Base-by-base conservation (phyloP, 2,329 filamentous ascomycete genomes). In the Alternaria sp. region DNA sequence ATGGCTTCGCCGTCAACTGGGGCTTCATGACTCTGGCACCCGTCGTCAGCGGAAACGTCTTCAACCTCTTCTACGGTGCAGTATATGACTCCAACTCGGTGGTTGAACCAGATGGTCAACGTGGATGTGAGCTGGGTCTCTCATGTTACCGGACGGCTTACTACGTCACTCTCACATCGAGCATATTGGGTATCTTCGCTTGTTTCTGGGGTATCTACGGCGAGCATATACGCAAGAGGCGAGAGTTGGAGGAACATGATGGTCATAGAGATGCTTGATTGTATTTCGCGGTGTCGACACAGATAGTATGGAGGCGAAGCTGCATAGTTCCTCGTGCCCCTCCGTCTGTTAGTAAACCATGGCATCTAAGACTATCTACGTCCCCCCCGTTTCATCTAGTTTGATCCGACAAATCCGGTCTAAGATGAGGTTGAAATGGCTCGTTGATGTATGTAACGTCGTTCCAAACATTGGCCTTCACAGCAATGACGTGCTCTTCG, bases 1-100 rank as follows among this genome's bases (percentile, higher is more conserved):
- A 90, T 64, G 95, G 94, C 2, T 85, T 99, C 50, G 94, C 91
- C 59, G 93, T 97, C 76, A 99, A 98, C 75, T 99, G 96, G 95
- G 96, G 96, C 14, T 91, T 92, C 72, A 96, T 99, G 89, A 97
- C 93, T 0, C 84, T 97, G 51, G 91, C 93, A 3, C 94, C 95
- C 0, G 93, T 97, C 3, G 81, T 97, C 26, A 94, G 90, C 9
- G 94, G 93, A 54, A 97, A 98, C 72, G 80, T 97, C 21, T 98
- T 97, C 85, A 99, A 98, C 77, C 82, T 97, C 2, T 89, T 96
- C 61, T 99, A 98, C 77, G 96, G 96, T 53, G 82, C 73, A 2
- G 89, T 97, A 0, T 96, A 93, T 71, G 96, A 99, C 77, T 82
- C 83, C 9, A 94, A 97, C 79, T 94, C 91, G 21, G 81, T 90